phyloP scores from a whole-genome alignment of 176 grass and related monocot genomes.

The Bonia amplexicaulis region DNA sequence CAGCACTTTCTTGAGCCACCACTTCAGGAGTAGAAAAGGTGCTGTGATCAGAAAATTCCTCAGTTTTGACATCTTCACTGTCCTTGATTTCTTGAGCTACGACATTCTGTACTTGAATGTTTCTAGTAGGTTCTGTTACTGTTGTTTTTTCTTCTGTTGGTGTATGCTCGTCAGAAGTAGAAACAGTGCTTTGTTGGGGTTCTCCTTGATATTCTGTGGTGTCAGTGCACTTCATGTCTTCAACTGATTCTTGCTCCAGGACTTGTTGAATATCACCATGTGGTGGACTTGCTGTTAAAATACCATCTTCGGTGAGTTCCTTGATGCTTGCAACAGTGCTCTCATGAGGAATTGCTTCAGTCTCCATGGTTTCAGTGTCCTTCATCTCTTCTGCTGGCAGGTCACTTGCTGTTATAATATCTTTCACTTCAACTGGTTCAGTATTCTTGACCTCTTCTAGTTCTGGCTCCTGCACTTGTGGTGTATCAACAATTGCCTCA shows the following conservation, averaged over 20 bases:
- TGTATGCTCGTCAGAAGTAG: conserved; percentile 19
- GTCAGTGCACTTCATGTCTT: conserved; percentile 2
- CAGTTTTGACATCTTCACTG: conserved; percentile 4
- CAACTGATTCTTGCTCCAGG: conserved; percentile 8
- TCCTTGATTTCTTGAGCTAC: conserved; percentile 20
- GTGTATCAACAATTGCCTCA: neutral
- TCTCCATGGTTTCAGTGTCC: conserved; percentile 10
- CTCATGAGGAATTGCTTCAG: conserved; percentile 3
- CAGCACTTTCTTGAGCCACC: neutral
- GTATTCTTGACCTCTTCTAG: conserved; percentile 28
- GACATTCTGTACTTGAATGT: conserved; percentile 9
- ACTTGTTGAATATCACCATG: conserved; percentile 11
- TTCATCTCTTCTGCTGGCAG: conserved; percentile 3
- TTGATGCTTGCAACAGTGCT: neutral
- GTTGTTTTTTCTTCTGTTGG: conserved; percentile 17
- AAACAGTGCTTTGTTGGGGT: neutral
- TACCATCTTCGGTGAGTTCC: neutral
- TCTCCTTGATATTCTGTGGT: conserved; percentile 24
- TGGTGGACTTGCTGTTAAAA: conserved; percentile 12
- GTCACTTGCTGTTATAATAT: neutral
- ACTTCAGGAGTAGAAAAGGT: neutral
- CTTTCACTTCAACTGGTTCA: conserved; percentile 18
- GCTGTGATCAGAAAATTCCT: neutral
- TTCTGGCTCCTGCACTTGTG: neutral
- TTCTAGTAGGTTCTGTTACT: neutral